Conservation (phyloP, 352 stramenopile species). For the Peronospora belbahrii region DNA sequence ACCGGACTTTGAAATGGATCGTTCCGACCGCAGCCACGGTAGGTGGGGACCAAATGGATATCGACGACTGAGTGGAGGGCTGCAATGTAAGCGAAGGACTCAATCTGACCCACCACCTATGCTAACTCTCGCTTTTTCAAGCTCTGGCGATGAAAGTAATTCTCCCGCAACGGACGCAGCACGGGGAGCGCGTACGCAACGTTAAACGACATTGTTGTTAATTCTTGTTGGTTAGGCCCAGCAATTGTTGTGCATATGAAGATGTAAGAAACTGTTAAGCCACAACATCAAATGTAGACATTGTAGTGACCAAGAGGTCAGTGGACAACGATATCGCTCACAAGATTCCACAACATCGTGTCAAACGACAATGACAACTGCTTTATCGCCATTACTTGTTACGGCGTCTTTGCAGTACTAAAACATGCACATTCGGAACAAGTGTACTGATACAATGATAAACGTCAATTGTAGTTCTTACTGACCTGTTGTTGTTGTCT, state of each 20-base stretch:
- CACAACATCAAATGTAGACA: too few species aligned
- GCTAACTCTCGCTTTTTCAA: slow-evolving; percentile 20
- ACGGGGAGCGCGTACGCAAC: neutral
- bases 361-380: too few species aligned
- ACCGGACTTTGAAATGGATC: slow-evolving; percentile 17
- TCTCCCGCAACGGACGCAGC: neutral
- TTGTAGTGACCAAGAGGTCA: too few species aligned
- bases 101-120: slow-evolving; percentile 20
- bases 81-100: slow-evolving; percentile 12
- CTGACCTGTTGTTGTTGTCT: too few species aligned
- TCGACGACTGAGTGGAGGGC: slow-evolving; percentile 1
- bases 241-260: neutral
- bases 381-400: too few species aligned
- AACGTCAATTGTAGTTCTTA: too few species aligned
- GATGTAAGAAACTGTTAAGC: too few species aligned
- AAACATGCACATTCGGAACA: too few species aligned
- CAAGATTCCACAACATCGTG: too few species aligned
- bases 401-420: too few species aligned
- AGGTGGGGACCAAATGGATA: neutral
- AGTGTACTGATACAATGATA: too few species aligned
- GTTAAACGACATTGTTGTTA: neutral
- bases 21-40: slow-evolving; percentile 1
- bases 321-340: too few species aligned
- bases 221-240: neutral
- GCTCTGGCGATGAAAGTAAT: slow-evolving; percentile 15